Evolutionary conservation across 2,329 filamentous ascomycete species (phyloP).

Genomic region (Epichloe baconii): DNA sequence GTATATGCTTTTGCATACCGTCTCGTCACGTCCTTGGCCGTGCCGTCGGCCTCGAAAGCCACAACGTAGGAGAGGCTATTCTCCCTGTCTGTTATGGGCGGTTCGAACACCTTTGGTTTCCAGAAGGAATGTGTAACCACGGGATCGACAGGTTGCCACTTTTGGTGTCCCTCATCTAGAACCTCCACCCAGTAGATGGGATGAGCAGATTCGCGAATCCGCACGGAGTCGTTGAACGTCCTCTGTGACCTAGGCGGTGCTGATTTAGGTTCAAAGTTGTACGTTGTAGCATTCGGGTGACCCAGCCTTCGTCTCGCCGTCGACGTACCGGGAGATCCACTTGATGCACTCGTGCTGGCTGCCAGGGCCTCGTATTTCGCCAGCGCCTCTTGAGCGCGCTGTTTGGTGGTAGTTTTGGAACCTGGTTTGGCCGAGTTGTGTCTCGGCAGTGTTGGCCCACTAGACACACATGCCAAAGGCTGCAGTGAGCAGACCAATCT

Average conservation of each 20-base stretch:
- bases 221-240: conserved; percentile 22
- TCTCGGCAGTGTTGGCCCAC: conserved; percentile 35
- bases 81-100: conserved; percentile 60
- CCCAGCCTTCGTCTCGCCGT: conserved; percentile 36
- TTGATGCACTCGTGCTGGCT: conserved; percentile 19
- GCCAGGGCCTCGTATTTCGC: conserved; percentile 23
- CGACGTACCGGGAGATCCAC: conserved; percentile 16
- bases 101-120: conserved; percentile 66
- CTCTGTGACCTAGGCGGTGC: conserved; percentile 22
- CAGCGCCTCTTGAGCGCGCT: conserved; percentile 14
- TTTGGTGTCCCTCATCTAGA: conserved; percentile 73
- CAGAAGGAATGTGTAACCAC: conserved; percentile 67
- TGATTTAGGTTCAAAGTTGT: conserved; percentile 32
- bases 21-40: conserved; percentile 71
- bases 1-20: conserved; percentile 83
- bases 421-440: conserved; percentile 18
- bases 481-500: conserved; percentile 87
- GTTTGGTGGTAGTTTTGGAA: conserved; percentile 19
- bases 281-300: conserved; percentile 41
- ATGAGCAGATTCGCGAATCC: conserved; percentile 56
- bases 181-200: conserved; percentile 94
- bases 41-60: conserved; percentile 69
- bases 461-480: conserved; percentile 54
- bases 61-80: conserved; percentile 77
- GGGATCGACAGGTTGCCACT: conserved; percentile 82